phyloP scores from a whole-genome alignment of 2,329 filamentous ascomycete species.

The Aspergillus phoenicis region DNA sequence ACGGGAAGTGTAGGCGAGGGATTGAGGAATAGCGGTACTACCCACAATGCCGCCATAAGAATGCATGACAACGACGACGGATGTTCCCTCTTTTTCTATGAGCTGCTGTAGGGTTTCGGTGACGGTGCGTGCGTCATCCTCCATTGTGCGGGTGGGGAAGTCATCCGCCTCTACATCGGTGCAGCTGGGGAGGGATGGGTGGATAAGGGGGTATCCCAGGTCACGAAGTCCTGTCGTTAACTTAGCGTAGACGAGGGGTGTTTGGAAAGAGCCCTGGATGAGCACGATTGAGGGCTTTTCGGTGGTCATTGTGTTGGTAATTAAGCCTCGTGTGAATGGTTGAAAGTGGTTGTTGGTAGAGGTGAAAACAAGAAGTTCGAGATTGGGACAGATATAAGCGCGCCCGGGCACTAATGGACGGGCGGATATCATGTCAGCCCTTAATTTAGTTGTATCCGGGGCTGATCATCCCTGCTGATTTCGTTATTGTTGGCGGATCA shows the following conservation, averaged over 20 bases:
- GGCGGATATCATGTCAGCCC: not conserved
- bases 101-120: not conserved
- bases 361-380: not conserved
- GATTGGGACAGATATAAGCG: not conserved
- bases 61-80: conserved; percentile 7
- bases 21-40: conserved; percentile 5
- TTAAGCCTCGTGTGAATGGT: not conserved
- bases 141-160: not conserved
- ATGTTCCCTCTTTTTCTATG: not conserved
- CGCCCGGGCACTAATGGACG: not conserved
- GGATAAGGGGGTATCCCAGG: not conserved
- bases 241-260: not conserved
- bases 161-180: not conserved
- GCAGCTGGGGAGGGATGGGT: not conserved
- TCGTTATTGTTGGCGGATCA: not conserved
- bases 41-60: conserved; percentile 11
- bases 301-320: not conserved
- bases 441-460: not conserved
- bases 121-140: not conserved
- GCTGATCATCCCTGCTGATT: not conserved
- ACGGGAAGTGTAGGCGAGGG: not conserved
- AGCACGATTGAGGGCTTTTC: not conserved
- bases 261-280: conserved; percentile 1
- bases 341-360: not conserved
- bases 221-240: not conserved